Evolutionary conservation across 2,329 filamentous ascomycete species (phyloP).

Genomic region (Diaporthe velutina): DNA sequence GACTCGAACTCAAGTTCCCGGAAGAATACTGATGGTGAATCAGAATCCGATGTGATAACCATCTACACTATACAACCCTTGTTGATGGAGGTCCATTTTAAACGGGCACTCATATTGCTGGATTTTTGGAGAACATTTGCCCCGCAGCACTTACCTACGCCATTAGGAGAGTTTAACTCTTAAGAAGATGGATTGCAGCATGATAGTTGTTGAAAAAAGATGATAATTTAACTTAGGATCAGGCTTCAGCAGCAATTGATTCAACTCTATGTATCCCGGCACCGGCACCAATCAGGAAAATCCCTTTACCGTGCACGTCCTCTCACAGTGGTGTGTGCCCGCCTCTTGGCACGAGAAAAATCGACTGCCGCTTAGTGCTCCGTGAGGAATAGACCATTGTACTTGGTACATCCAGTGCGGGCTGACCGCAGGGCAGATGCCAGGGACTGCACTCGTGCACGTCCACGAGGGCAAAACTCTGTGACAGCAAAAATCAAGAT

Average conservation of each 20-base stretch:
- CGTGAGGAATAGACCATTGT: no score
- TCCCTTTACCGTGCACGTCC: neutral
- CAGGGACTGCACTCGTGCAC: neutral
- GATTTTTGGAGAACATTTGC: no score
- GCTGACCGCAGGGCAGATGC: neutral
- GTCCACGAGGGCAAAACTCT: neutral
- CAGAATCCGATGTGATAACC: conserved; percentile 40
- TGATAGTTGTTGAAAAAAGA: neutral
- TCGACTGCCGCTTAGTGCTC: neutral
- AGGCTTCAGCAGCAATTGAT: neutral
- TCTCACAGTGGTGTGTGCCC: neutral
- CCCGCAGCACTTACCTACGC: no score
- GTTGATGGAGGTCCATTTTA: neutral
- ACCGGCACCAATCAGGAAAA: neutral
- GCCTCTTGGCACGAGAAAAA: neutral
- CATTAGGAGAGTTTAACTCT: no score
- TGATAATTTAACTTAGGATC: neutral
- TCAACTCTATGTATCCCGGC: no score
- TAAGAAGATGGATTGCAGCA: no score
- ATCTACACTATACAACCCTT: conserved; percentile 37
- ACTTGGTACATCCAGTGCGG: neutral
- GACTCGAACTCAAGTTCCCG: conserved; percentile 37
- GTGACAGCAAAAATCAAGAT: neutral
- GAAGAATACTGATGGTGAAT: conserved; percentile 10
- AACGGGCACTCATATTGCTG: no score